Percentiles rank a stretch among this genome's conserved stretches.
These are phyloP conservation scores for Pisolithus albus DNA, from an alignment of 768 basidiomycete genomes.

Conservation along the genomic window DNA sequence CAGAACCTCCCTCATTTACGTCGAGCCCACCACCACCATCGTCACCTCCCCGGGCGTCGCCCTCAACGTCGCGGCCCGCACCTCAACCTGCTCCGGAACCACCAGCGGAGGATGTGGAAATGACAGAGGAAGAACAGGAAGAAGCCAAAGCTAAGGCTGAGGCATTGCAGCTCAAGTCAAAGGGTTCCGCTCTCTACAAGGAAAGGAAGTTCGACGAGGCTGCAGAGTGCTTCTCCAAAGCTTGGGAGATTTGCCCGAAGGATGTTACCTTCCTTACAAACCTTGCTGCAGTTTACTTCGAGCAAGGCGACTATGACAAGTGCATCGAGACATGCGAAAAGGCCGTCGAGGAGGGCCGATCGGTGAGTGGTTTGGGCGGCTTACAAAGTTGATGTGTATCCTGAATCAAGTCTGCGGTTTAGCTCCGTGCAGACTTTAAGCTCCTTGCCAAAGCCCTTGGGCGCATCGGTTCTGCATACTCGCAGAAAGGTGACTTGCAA, in stretches of 20 bases:
- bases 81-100: constrained; percentile 24
- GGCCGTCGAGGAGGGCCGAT: constrained; percentile 93
- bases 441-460: constrained; percentile 91
- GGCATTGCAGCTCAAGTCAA: constrained; percentile 73
- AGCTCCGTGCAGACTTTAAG: constrained; percentile 92
- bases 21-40: constrained; percentile 11
- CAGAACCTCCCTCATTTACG: neutral
- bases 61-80: constrained; percentile 27
- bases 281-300: constrained; percentile 84
- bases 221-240: constrained; percentile 66
- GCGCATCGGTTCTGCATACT: constrained; percentile 80
- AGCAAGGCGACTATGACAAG: constrained; percentile 87
- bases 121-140: constrained; percentile 58
- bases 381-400: neutral
- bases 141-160: constrained; percentile 70
- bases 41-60: constrained; percentile 22
- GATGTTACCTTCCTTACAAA: constrained; percentile 94
- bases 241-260: constrained; percentile 91
- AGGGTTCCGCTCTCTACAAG: constrained; percentile 80
- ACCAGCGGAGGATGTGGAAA: constrained; percentile 51
- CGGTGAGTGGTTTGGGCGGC: constrained; percentile 33
- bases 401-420: constrained; percentile 2
- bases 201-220: constrained; percentile 77
- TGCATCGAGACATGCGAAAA: constrained; percentile 89
- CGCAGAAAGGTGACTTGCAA: constrained; percentile 66